Conservation (phyloP, 75 land plant genomes). For the Sequoia sempervirens region DNA sequence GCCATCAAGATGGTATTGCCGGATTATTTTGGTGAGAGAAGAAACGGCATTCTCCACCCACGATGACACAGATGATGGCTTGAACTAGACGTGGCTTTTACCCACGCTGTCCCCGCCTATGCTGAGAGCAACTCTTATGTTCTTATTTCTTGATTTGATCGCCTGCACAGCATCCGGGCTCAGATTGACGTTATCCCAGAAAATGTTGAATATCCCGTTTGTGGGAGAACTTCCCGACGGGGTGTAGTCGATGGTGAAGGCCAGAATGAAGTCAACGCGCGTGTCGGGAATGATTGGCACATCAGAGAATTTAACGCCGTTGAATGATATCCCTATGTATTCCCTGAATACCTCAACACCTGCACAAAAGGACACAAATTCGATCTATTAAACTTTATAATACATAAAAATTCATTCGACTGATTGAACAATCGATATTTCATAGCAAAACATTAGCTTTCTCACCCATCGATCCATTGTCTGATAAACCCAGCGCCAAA, state of each 20-base stretch:
- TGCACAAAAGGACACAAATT: not conserved
- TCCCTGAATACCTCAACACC: not conserved
- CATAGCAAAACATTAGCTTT: no score
- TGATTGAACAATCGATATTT: no score
- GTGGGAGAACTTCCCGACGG: no score
- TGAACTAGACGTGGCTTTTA: constrained; percentile 10
- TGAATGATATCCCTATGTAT: no score
- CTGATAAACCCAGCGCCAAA: no score
- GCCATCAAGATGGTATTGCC: constrained; percentile 29
- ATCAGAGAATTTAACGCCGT: no score
- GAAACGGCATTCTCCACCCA: constrained; percentile 34
- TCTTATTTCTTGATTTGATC: constrained; percentile 19
- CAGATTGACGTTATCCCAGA: constrained; percentile 48
- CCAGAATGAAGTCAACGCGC: constrained; percentile 20
- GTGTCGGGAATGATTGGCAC: no score
- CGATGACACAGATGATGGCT: constrained; percentile 21
- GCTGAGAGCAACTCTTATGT: constrained; percentile 36
- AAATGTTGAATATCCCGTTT: constrained; percentile 38
- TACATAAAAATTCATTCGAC: no score
- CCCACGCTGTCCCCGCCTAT: constrained; percentile 30
- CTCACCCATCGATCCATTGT: no score
- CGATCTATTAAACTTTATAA: no score
- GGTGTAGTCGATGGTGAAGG: constrained; percentile 13
- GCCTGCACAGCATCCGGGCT: constrained; percentile 26
- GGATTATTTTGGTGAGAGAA: constrained; percentile 30